Percentiles rank a stretch among this genome's conserved stretches.
These are phyloP conservation scores for Penicillium sp. DNA, from an alignment of 2,329 filamentous ascomycete species.

Conservation along the genomic window DNA sequence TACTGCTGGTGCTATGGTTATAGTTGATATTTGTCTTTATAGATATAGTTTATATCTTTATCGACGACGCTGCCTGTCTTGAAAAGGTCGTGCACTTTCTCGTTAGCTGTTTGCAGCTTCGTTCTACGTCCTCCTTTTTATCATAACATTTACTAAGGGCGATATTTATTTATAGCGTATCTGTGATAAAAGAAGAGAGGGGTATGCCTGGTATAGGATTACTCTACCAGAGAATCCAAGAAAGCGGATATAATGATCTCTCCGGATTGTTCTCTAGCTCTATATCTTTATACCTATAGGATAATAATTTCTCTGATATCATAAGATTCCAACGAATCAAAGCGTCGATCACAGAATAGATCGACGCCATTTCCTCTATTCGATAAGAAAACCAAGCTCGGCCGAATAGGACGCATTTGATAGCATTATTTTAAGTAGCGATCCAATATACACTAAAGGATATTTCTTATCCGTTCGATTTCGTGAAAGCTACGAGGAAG, in stretches of 20 bases:
- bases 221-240: not conserved
- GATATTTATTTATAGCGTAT: not conserved
- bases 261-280: not conserved
- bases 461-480: conserved; percentile 1
- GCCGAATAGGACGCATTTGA: not conserved
- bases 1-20: conserved; percentile 6
- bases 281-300: not conserved
- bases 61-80: conserved; percentile 9
- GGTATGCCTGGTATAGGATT: not conserved
- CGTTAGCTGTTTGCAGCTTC: not conserved
- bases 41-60: conserved; percentile 20
- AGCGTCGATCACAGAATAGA: not conserved
- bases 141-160: not conserved
- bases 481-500: conserved; percentile 7
- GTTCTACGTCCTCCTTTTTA: not conserved
- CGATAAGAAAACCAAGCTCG: not conserved
- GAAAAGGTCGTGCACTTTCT: conserved; percentile 10
- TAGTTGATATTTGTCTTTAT: conserved; percentile 19
- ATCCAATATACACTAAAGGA: not conserved
- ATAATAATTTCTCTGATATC: not conserved
- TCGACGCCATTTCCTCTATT: not conserved
- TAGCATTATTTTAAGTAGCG: conserved; percentile 5
- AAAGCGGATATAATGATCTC: not conserved
- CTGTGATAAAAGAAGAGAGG: not conserved
- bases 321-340: not conserved